Evolutionary conservation across 768 basidiomycete genomes (phyloP).

Genomic region (Boletus rubescentipes): DNA sequence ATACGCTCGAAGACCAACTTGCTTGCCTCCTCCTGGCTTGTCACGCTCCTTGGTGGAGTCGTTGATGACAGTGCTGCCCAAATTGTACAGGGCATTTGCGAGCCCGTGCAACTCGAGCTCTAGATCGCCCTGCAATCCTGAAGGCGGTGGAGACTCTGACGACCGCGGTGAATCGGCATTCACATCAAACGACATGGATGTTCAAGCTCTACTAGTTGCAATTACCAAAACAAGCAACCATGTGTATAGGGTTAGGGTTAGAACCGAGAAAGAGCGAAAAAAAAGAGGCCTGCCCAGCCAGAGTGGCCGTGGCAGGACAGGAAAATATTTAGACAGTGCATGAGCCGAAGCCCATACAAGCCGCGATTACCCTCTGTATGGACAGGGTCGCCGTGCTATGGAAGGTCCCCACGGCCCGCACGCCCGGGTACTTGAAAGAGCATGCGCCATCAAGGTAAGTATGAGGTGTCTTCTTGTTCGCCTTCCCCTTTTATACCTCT

Average conservation of each 20-base stretch:
- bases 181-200: constrained; percentile 10
- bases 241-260: constrained; percentile 41
- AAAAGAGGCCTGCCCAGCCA: constrained; percentile 29
- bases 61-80: constrained; percentile 80
- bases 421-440: constrained; percentile 53
- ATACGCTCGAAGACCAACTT: constrained; percentile 75
- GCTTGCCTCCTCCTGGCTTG: constrained; percentile 67
- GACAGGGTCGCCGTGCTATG: constrained; percentile 60
- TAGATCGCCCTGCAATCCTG: constrained; percentile 68
- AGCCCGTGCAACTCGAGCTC: constrained; percentile 76
- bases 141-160: constrained; percentile 70
- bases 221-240: constrained; percentile 4
- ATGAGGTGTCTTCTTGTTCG: constrained; percentile 33
- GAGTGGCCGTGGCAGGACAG: constrained; percentile 62
- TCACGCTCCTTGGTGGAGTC: constrained; percentile 81
- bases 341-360: constrained; percentile 65
- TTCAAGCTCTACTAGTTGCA: neutral
- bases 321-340: constrained; percentile 83
- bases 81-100: constrained; percentile 74
- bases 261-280: constrained; percentile 20
- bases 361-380: constrained; percentile 42
- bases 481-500: constrained; percentile 31
- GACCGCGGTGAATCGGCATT: constrained; percentile 57
- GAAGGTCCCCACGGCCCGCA: constrained; percentile 53
- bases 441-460: constrained; percentile 65